A percentile compares a stretch with the other conserved stretches of the same genome.
Conservation (phyloP, 495 filamentous ascomycete species). For the Neurospora intermedia region DNA sequence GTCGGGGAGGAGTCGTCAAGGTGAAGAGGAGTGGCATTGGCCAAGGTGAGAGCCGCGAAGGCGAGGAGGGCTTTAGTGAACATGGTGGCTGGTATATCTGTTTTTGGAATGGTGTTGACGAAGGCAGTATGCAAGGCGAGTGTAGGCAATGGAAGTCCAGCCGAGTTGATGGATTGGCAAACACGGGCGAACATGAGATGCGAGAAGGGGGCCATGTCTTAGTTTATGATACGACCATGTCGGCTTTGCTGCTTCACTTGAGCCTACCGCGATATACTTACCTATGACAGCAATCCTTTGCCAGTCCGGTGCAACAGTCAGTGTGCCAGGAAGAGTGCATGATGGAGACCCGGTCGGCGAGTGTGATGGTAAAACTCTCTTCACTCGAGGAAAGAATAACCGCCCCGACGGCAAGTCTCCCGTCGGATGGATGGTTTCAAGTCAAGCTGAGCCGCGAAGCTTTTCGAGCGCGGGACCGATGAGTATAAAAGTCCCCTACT, state of each 20-base stretch:
- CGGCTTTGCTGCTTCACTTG: background rate
- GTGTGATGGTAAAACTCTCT: background rate
- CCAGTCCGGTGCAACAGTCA: too few relatives aligned
- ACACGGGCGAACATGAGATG: background rate
- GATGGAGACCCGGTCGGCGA: background rate
- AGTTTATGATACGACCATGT: background rate
- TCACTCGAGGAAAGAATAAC: background rate
- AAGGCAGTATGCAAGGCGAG: background rate
- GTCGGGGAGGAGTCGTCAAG: background rate
- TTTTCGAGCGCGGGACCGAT: background rate
- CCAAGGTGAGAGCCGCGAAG: background rate
- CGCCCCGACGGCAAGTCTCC: background rate
- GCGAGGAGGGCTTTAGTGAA: background rate
- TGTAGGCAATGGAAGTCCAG: background rate
- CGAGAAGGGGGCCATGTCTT: too few relatives aligned
- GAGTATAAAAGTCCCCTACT: background rate
- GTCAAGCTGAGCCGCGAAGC: background rate
- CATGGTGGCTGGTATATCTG: background rate
- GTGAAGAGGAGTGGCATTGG: background rate
- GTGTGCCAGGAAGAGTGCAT: too few relatives aligned
- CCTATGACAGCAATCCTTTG: too few relatives aligned
- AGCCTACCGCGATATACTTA: background rate
- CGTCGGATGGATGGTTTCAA: background rate
- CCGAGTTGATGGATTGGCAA: background rate
- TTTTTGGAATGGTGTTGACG: background rate